These are phyloP conservation scores for Farysia itapuensis DNA, from an alignment of 1,284 basidiomycete species.

Conservation along the genomic window DNA sequence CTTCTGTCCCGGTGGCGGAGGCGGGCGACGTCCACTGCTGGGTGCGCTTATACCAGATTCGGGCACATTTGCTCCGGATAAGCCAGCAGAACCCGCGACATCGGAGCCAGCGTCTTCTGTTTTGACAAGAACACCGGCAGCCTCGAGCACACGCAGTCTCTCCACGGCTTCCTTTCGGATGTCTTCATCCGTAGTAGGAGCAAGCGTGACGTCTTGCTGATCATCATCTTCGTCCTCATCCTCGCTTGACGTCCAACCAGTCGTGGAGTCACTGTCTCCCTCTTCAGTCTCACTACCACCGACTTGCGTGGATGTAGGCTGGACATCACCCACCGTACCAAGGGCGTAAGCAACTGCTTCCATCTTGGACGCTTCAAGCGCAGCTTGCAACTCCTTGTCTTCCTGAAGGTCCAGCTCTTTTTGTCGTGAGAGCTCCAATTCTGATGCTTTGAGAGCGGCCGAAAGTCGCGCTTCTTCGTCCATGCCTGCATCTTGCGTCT, in stretches of 20 bases:
- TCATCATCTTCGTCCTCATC: constrained; percentile 62
- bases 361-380: constrained; percentile 37
- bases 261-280: constrained; percentile 61
- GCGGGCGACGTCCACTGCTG: constrained; percentile 19
- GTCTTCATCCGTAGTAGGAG: constrained; percentile 11
- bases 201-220: constrained; percentile 43
- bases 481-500: neutral
- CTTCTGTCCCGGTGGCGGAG: constrained; percentile 30
- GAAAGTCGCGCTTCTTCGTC: constrained; percentile 25
- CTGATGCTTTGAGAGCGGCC: constrained; percentile 19
- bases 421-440: no score
- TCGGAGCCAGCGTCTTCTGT: constrained; percentile 41
- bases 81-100: constrained; percentile 3
- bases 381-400: constrained; percentile 25
- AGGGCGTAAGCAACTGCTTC: constrained; percentile 32
- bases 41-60: neutral
- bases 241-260: constrained; percentile 63
- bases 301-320: neutral
- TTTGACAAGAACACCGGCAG: constrained; percentile 80
- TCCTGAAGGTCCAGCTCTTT: constrained; percentile 17
- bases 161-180: constrained; percentile 74
- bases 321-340: constrained; percentile 9
- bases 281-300: constrained; percentile 19
- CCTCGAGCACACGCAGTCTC: constrained; percentile 77
- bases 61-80: neutral